phyloP scores from a whole-genome alignment of 1,284 basidiomycete species.

The Sparassis latifolia region DNA sequence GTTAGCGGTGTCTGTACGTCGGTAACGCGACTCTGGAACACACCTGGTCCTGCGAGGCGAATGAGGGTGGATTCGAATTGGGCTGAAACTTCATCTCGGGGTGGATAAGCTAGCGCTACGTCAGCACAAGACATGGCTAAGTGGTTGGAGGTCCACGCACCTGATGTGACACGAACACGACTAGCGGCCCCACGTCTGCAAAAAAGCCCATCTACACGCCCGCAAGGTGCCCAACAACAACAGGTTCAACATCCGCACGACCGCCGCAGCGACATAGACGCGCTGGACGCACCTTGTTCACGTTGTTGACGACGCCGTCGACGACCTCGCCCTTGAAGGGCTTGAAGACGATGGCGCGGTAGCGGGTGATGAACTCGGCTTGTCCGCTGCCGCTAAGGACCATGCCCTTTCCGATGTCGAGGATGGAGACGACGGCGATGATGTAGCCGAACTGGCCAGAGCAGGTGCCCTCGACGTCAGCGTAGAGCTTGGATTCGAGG shows the following conservation, averaged over 20 bases:
- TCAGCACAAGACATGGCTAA: neutral
- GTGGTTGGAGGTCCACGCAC: constrained; percentile 39
- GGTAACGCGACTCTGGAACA: neutral
- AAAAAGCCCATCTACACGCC: constrained; percentile 89
- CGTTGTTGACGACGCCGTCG: constrained; percentile 93
- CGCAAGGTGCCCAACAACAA: neutral
- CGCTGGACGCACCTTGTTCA: constrained; percentile 74
- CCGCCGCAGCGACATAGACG: neutral
- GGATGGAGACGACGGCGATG: constrained; percentile 88
- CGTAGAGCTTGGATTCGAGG: constrained; percentile 88
- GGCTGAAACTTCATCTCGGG: constrained; percentile 91
- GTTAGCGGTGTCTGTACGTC: neutral
- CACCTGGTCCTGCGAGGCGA: constrained; percentile 86
- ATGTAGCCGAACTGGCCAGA: constrained; percentile 96
- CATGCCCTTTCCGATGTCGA: constrained; percentile 88
- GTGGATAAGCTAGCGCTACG: constrained; percentile 69
- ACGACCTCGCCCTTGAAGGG: constrained; percentile 99
- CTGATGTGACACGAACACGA: constrained; percentile 92
- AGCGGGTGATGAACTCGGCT: constrained; percentile 88
- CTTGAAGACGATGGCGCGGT: constrained; percentile 93
- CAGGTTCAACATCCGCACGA: neutral
- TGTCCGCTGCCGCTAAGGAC: constrained; percentile 90
- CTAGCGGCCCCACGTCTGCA: constrained; percentile 89
- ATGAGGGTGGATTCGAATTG: constrained; percentile 88
- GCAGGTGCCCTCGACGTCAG: constrained; percentile 97